A percentile compares a stretch with the other conserved stretches of the same genome.
These are phyloP conservation scores for Suhomyces sp. DNA, from an alignment of 805 yeast genomes.

Conservation along the genomic window DNA sequence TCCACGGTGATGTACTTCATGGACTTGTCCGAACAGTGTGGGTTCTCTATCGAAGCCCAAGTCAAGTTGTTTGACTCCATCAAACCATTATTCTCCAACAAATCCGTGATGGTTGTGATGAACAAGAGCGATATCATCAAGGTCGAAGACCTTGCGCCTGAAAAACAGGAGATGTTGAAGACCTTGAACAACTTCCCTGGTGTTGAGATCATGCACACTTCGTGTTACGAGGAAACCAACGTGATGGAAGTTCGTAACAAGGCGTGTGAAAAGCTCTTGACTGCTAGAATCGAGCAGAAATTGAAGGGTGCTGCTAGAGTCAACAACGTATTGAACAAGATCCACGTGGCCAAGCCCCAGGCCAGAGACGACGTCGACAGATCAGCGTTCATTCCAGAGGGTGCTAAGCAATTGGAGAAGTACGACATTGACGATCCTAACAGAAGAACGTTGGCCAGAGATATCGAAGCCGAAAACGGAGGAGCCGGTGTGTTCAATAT, in stretches of 20 bases:
- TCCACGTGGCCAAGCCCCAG: constrained; percentile 89
- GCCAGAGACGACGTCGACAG: constrained; percentile 84
- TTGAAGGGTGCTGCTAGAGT: constrained; percentile 90
- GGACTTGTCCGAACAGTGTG: constrained; percentile 99
- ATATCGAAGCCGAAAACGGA: constrained; percentile 90
- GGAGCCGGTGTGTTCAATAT: constrained; percentile 98
- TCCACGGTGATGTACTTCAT: constrained; percentile 95
- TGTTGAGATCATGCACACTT: constrained; percentile 88
- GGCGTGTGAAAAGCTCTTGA: constrained; percentile 94
- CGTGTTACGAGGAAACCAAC: constrained; percentile 92
- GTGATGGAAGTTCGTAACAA: constrained; percentile 94
- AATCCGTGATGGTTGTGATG: constrained; percentile 91
- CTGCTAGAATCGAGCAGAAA: constrained; percentile 95
- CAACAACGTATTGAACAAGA: constrained; percentile 85
- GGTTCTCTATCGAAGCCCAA: constrained; percentile 95
- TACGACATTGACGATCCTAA: constrained; percentile 80
- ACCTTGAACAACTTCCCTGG: constrained; percentile 66
- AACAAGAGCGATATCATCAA: constrained; percentile 91
- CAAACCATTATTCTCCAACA: constrained; percentile 95
- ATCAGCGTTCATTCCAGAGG: constrained; percentile 79
- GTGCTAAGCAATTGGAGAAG: constrained; percentile 54
- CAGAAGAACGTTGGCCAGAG: constrained; percentile 78
- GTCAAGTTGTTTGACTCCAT: constrained; percentile 95
- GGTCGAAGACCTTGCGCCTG: constrained; percentile 77
- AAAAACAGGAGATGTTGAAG: constrained; percentile 67